These are phyloP conservation scores for Termitomyces sp. DNA, from an alignment of 768 basidiomycete genomes.

Conservation along the genomic window DNA sequence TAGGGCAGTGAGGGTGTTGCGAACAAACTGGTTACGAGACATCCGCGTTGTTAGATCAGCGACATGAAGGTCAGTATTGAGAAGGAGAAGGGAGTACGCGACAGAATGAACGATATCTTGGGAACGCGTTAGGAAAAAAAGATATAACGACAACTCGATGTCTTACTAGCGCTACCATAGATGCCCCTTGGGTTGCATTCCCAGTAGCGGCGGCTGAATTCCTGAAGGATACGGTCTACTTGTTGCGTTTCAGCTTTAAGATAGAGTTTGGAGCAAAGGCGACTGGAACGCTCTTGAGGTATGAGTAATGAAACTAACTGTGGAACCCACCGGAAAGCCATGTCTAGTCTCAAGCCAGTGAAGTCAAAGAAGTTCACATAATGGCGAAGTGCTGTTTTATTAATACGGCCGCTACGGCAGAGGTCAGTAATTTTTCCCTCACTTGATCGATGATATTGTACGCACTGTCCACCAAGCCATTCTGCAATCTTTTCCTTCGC, in stretches of 20 bases:
- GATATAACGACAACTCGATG: not conserved
- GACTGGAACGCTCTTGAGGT: slow-evolving; percentile 36
- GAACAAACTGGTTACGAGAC: slow-evolving; percentile 89
- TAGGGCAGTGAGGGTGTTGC: slow-evolving; percentile 86
- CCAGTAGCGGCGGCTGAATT: slow-evolving; percentile 88
- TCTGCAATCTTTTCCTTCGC: slow-evolving; percentile 92
- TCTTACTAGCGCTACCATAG: slow-evolving; percentile 84
- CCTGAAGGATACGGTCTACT: slow-evolving; percentile 92
- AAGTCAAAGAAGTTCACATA: slow-evolving; percentile 94
- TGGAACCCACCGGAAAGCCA: slow-evolving; percentile 73
- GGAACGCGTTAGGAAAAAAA: slow-evolving; percentile 3
- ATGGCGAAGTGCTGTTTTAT: slow-evolving; percentile 66
- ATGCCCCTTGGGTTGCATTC: slow-evolving; percentile 79
- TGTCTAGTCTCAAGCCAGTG: slow-evolving; percentile 70
- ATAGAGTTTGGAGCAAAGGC: slow-evolving; percentile 86
- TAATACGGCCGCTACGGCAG: slow-evolving; percentile 59
- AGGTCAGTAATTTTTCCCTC: slow-evolving; percentile 1
- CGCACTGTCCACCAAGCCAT: slow-evolving; percentile 91
- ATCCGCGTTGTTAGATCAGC: slow-evolving; percentile 86
- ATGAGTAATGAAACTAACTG: not conserved
- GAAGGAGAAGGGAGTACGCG: slow-evolving; percentile 84
- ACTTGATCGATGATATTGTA: slow-evolving; percentile 17
- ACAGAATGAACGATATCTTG: slow-evolving; percentile 93
- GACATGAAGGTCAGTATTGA: slow-evolving; percentile 97
- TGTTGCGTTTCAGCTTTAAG: slow-evolving; percentile 97